A percentile compares a stretch with the other conserved stretches of the same genome.
These are phyloP conservation scores for Byssochlamys sp. DNA, from an alignment of 2,329 filamentous ascomycete species.

Conservation along the genomic window DNA sequence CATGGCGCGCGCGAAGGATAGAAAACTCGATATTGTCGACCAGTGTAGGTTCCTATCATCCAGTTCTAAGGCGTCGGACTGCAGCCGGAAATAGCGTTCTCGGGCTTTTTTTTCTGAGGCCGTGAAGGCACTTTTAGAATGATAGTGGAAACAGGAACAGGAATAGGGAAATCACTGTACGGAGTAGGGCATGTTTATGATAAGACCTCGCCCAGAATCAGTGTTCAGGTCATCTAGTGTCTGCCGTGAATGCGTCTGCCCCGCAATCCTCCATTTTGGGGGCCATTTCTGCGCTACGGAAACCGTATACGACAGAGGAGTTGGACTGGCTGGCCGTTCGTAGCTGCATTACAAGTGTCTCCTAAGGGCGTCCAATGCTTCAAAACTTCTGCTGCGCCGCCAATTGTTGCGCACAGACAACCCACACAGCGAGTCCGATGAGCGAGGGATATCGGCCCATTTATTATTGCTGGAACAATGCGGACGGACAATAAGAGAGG, in stretches of 20 bases:
- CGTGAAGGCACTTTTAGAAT: not conserved
- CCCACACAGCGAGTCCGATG: not conserved
- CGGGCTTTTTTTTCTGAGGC: not conserved
- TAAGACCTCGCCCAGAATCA: not conserved
- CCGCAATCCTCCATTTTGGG: not conserved
- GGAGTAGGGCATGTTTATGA: not conserved
- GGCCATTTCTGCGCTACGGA: not conserved
- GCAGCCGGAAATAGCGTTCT: not conserved
- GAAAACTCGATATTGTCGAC: not conserved
- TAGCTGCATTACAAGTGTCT: not conserved
- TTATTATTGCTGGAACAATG: not conserved
- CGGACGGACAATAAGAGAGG: not conserved
- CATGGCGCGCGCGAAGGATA: not conserved
- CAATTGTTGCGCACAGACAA: not conserved
- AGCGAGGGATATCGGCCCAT: not conserved
- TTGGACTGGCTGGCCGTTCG: not conserved
- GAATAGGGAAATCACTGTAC: not conserved
- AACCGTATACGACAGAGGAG: not conserved
- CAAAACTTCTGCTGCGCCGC: not conserved
- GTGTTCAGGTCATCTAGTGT: not conserved
- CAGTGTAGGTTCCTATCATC: no score
- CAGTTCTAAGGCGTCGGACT: no score
- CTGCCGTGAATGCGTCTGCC: constrained; percentile 3
- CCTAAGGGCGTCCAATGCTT: not conserved
- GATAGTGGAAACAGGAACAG: not conserved